These are phyloP conservation scores for Suhomyces anneliseae DNA, from an alignment of 1,139 yeast species.

Conservation along the genomic window DNA sequence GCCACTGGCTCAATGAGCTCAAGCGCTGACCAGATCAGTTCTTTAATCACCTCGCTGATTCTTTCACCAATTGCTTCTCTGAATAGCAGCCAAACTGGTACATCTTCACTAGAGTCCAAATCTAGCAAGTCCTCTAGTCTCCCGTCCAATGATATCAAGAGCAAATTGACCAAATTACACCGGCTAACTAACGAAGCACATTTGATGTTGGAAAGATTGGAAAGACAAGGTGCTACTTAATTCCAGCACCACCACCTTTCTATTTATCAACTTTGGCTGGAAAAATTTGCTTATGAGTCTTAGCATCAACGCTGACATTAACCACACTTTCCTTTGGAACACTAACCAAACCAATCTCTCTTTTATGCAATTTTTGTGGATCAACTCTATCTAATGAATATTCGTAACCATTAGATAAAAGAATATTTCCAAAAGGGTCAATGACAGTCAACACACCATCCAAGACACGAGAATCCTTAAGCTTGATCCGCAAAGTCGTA, in stretches of 20 bases:
- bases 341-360: conserved; percentile 50
- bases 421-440: conserved; percentile 48
- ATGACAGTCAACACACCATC: conserved; percentile 44
- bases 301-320: conserved; percentile 26
- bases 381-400: conserved; percentile 30
- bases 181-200: not conserved
- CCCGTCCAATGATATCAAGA: too few species aligned
- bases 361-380: conserved; percentile 21
- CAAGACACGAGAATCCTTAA: conserved; percentile 34
- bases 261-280: not conserved
- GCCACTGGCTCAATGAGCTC: too few species aligned
- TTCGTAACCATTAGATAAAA: conserved; percentile 39
- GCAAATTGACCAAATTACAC: not conserved
- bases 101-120: too few species aligned
- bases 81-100: too few species aligned
- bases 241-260: not conserved
- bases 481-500: conserved; percentile 26
- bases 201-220: not conserved
- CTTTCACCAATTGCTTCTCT: too few species aligned
- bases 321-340: conserved; percentile 37
- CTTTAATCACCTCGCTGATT: too few species aligned
- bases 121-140: too few species aligned
- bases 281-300: conserved; percentile 15
- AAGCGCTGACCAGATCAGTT: too few species aligned
- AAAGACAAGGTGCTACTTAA: too few species aligned